Evolutionary conservation across 1,284 basidiomycete genomes (phyloP), one percentile per base, ranked within the genome.

Genomic region (Pseudozyma sp.): DNA sequence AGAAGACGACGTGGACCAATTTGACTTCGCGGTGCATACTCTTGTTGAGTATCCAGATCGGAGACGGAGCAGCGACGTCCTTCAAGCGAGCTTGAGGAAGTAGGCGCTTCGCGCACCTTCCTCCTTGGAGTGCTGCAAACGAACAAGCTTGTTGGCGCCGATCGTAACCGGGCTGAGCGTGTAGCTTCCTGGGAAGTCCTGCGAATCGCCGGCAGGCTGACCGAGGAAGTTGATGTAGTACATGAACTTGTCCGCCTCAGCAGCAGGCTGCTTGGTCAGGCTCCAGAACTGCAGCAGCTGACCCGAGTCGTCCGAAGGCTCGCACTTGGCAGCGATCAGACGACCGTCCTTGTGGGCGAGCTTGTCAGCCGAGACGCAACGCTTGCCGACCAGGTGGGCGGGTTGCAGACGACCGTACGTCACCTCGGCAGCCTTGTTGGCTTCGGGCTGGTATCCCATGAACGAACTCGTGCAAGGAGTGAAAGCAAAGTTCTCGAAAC

Each of bases 221-320:
- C 72, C 72, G 37, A 68, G 54, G 57, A 75, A 68, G 68, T 69
- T 70, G 63, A 75, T 59, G 39, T 75, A 75, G 67, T 70, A 70
- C 33, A 33, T 19, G 29, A 45, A 68, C 44, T 47, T 46, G 54
- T 49, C 54, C 6, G 14, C 67, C 10, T 56, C 51, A 19, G 46
- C 46, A 30, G 56, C 54, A 10, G 64, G 67, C 63, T 69, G 68
- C 35, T 75, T 67, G 56, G 74, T 73, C 43, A 77, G 44, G 51
- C 58, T 70, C 70, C 69, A 77, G 60, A 67, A 74, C 60, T 77
- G 74, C 16, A 58, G 34, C 31, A 77, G 45, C 58, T 77, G 74
- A 42, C 51, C 70, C 35, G 74, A 77, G 44, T 77, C 74, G 48
- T 77, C 74, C 29, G 54, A 56, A 19, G 53, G 46, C 1, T 58